These are phyloP conservation scores for Eimeria necatrix DNA, from an alignment of 169 alveolate species.

Conservation along the genomic window DNA sequence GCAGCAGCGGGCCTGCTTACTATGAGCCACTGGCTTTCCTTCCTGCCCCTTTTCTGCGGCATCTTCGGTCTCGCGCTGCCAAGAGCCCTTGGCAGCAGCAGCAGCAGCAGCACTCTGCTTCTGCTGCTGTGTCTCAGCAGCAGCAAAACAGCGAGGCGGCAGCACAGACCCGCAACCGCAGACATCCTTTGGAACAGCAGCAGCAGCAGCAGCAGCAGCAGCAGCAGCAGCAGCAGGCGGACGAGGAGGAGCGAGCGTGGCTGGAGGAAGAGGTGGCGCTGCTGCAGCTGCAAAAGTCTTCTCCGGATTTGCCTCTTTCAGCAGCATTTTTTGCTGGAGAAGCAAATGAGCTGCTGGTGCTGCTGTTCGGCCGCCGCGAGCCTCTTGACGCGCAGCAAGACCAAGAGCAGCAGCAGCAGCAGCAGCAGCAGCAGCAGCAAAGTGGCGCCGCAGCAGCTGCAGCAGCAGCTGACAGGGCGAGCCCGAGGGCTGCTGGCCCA, in stretches of 20 bases:
- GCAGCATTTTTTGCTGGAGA: slow-evolving; percentile 60
- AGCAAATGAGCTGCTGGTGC: slow-evolving; percentile 55
- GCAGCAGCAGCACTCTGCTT: background rate
- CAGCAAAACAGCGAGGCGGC: background rate
- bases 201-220: slow-evolving; percentile 3
- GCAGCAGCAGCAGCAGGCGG: background rate
- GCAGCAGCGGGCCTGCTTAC: slow-evolving; percentile 18
- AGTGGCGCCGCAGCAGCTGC: background rate
- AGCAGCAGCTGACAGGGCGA: slow-evolving; percentile 8
- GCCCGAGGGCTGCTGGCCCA: background rate
- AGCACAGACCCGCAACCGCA: slow-evolving; percentile 8
- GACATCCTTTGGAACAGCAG: background rate
- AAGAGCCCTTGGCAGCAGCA: slow-evolving; percentile 25
- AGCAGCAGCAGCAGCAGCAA: slow-evolving; percentile 45
- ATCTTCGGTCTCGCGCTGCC: slow-evolving; percentile 23
- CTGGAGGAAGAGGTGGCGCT: slow-evolving; percentile 58
- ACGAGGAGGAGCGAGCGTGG: background rate
- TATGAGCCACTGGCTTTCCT: slow-evolving; percentile 44
- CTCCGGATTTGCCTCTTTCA: slow-evolving; percentile 29
- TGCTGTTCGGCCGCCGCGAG: slow-evolving; percentile 15
- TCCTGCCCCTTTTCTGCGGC: slow-evolving; percentile 48
- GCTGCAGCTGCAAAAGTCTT: slow-evolving; percentile 9
- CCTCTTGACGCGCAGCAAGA: background rate
- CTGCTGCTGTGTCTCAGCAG: slow-evolving; percentile 9
- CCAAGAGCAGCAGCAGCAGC: slow-evolving; percentile 37